Evolutionary conservation across 441 rosid species (phyloP).

Genomic region (Erysimum cheiri): DNA sequence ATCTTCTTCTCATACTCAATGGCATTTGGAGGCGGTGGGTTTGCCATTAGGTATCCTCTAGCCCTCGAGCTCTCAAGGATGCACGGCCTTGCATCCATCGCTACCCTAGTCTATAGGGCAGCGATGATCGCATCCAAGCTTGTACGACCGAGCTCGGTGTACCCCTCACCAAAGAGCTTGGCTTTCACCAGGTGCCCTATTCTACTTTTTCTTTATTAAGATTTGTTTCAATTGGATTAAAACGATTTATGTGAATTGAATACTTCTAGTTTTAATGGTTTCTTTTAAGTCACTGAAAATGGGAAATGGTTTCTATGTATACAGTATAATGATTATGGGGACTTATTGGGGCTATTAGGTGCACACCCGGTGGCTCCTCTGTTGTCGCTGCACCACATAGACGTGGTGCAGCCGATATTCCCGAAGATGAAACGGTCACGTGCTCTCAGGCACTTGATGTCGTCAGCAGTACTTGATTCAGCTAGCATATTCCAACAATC

Average conservation of each 20-base stretch:
- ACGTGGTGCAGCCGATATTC: conserved; percentile 76
- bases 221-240: not conserved
- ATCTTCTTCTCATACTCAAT: conserved; percentile 79
- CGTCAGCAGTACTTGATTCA: conserved; percentile 65
- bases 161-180: conserved; percentile 82
- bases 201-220: not conserved
- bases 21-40: conserved; percentile 96
- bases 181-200: conserved; percentile 84
- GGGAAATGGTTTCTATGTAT: conserved; percentile 7
- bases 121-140: conserved; percentile 90
- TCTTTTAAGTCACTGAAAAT: not conserved
- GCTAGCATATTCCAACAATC: conserved; percentile 88
- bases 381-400: conserved; percentile 79
- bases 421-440: conserved; percentile 59
- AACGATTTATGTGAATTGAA: not conserved
- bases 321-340: conserved; percentile 90
- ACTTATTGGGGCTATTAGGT: conserved; percentile 70
- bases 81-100: conserved; percentile 86
- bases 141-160: conserved; percentile 90
- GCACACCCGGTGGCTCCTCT: conserved; percentile 84
- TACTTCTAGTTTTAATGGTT: not conserved
- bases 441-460: conserved; percentile 64
- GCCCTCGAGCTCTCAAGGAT: conserved; percentile 72
- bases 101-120: conserved; percentile 81
- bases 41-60: conserved; percentile 82